These are phyloP conservation scores for Thyridium curvatum DNA, from an alignment of 2,329 filamentous ascomycete genomes.

Conservation along the genomic window DNA sequence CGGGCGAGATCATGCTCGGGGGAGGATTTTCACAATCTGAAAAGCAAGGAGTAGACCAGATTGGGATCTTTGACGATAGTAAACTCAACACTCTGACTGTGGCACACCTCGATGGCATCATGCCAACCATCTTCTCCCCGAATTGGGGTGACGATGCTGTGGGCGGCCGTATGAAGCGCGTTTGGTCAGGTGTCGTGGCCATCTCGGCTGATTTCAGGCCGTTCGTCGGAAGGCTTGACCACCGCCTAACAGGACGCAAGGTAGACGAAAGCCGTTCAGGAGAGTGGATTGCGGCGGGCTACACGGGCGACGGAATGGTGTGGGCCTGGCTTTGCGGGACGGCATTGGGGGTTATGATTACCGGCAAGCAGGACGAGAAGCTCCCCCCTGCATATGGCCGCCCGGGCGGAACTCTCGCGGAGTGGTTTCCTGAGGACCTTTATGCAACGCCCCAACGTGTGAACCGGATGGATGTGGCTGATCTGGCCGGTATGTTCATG, in stretches of 20 bases:
- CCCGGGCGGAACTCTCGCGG: constrained; percentile 24
- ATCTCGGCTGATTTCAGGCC: constrained; percentile 39
- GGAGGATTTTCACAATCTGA: constrained; percentile 41
- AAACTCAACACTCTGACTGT: constrained; percentile 28
- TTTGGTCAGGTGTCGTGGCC: constrained; percentile 45
- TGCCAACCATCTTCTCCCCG: constrained; percentile 34
- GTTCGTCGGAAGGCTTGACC: constrained; percentile 39
- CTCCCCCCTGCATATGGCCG: constrained; percentile 22
- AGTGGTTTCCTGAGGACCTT: constrained; percentile 35
- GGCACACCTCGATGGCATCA: constrained; percentile 32
- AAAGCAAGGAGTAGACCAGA: constrained; percentile 33
- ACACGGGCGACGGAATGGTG: constrained; percentile 46
- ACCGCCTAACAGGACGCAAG: constrained; percentile 19
- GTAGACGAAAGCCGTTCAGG: constrained; percentile 14
- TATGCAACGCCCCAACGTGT: constrained; percentile 24
- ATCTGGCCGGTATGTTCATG: constrained; percentile 18
- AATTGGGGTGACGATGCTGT: constrained; percentile 22
- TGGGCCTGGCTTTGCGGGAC: constrained; percentile 45
- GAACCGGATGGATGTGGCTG: constrained; percentile 25
- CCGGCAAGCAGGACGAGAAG: constrained; percentile 26
- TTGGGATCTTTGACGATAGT: constrained; percentile 42
- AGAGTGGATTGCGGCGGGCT: constrained; percentile 48
- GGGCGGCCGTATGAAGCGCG: constrained; percentile 23
- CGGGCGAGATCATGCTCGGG: constrained; percentile 46
- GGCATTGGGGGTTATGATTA: constrained; percentile 39